phyloP scores from a whole-genome alignment of 225 moss, liverwort and hornwort species.

The Asterella californica region DNA sequence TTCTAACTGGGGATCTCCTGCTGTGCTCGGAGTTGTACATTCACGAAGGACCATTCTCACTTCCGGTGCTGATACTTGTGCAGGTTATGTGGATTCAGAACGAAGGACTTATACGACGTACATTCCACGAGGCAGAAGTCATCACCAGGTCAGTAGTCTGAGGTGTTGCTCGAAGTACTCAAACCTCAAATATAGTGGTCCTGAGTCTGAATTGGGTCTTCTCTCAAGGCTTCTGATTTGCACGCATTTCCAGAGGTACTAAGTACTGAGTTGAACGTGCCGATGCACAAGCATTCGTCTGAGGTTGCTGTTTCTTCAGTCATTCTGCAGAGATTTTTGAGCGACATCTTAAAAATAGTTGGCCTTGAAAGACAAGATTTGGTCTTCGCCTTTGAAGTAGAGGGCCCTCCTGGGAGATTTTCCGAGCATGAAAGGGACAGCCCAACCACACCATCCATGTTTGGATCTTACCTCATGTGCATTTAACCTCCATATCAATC shows the following conservation, averaged over 20 bases:
- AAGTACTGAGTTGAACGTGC: no score
- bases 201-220: not conserved
- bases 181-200: not conserved
- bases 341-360: no score
- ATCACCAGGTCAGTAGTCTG: constrained; percentile 10
- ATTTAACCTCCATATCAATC: no score
- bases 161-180: not conserved
- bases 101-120: constrained; percentile 5
- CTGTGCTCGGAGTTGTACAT: not conserved
- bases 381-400: no score
- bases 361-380: no score
- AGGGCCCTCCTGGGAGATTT: no score
- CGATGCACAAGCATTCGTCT: no score
- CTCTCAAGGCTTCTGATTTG: not conserved
- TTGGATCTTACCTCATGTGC: no score
- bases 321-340: no score
- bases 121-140: constrained; percentile 16
- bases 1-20: not conserved
- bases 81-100: constrained; percentile 1
- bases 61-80: not conserved
- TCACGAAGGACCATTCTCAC: not conserved
- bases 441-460: no score
- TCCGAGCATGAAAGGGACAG: no score
- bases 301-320: no score
- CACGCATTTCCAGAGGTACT: not conserved